Percentiles rank a stretch among this genome's conserved stretches.
phyloP scores from a whole-genome alignment of 208 protist genomes.

The Leptomonas seymouri region DNA sequence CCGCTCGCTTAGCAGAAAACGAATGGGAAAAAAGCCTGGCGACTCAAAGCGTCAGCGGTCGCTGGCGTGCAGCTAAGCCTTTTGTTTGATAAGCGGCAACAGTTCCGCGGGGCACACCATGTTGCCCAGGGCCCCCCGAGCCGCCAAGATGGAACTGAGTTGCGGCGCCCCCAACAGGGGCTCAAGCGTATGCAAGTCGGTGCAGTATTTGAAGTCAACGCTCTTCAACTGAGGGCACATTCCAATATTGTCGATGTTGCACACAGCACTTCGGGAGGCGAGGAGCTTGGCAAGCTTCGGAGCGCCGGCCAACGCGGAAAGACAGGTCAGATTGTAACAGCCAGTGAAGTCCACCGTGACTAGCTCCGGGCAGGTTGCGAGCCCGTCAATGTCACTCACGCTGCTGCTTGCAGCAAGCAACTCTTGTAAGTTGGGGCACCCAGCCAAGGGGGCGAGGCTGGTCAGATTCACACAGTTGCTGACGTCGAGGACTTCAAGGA shows the following conservation, averaged over 20 bases:
- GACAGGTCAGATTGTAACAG: not conserved
- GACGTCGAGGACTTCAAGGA: constrained; percentile 6
- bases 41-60: too few relatives aligned
- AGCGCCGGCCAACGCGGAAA: not conserved
- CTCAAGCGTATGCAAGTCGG: not conserved
- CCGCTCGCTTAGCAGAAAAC: too few relatives aligned
- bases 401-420: not conserved
- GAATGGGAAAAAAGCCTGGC: too few relatives aligned
- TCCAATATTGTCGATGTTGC: constrained; percentile 6
- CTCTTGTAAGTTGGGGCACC: not conserved
- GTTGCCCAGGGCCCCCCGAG: constrained; percentile 2
- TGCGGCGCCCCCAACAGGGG: not conserved
- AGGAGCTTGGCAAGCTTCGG: not conserved
- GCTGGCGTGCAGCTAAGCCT: not conserved
- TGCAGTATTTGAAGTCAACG: constrained; percentile 12
- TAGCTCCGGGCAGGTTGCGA: not conserved
- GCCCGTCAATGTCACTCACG: constrained; percentile 6
- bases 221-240: not conserved
- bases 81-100: constrained; percentile 7
- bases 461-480: constrained; percentile 13
- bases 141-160: not conserved
- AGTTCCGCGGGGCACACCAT: constrained; percentile 7
- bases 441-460: not conserved
- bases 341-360: not conserved
- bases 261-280: not conserved